A percentile compares a stretch with the other conserved stretches of the same genome.
Conservation (phyloP, 345 rosid species). For the Moricandia moricandioides region DNA sequence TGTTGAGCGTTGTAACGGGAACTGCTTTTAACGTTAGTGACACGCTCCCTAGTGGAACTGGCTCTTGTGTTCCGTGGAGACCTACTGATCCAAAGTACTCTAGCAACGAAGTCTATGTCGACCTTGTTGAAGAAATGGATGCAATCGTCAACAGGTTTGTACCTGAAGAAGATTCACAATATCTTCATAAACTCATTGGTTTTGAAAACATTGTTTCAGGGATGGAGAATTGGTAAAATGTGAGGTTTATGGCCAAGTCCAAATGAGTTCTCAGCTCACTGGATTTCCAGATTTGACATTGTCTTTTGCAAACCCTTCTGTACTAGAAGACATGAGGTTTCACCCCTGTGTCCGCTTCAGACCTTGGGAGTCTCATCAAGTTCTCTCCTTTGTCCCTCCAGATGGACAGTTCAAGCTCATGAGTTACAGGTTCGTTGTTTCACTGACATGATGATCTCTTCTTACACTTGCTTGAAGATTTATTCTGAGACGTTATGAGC, state of each 20-base stretch:
- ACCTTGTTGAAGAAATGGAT: conserved; percentile 96
- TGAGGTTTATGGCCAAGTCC: conserved; percentile 78
- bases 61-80: conserved; percentile 94
- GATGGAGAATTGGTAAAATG: conserved; percentile 42
- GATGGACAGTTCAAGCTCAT: conserved; percentile 95
- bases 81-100: conserved; percentile 79
- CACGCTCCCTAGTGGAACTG: conserved; percentile 79
- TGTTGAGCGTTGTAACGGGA: conserved; percentile 95
- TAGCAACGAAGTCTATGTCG: conserved; percentile 83
- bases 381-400: conserved; percentile 94
- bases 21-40: conserved; percentile 77
- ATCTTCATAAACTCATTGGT: background rate
- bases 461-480: no score
- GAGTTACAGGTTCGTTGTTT: conserved; percentile 55
- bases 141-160: conserved; percentile 73
- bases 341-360: conserved; percentile 96
- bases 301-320: conserved; percentile 75
- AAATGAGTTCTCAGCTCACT: conserved; percentile 80
- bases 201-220: conserved; percentile 22
- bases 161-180: background rate
- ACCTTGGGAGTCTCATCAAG: conserved; percentile 94
- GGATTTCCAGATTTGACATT: conserved; percentile 95
- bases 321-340: conserved; percentile 77
- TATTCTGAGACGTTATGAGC: no score
- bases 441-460: no score